Evolutionary conservation across 805 yeast genomes (phyloP).

Genomic region (Ogataea saltuana): DNA sequence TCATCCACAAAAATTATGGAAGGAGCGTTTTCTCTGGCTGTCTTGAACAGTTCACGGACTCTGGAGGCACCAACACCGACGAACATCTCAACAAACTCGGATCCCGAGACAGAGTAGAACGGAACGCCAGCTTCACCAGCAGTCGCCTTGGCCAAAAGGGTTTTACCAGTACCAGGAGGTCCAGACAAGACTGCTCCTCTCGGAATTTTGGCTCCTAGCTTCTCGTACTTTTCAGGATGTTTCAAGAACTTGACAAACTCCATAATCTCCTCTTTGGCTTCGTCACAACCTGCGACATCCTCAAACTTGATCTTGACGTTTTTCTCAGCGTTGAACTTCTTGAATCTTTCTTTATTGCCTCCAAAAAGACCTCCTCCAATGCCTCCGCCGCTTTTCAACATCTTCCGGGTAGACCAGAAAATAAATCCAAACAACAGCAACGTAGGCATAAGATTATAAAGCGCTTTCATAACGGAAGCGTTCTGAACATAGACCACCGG

Average conservation of each 20-base stretch:
- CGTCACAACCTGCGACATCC: constrained; percentile 95
- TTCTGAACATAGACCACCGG: constrained; percentile 77
- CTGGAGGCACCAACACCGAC: constrained; percentile 96
- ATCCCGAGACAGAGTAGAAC: constrained; percentile 86
- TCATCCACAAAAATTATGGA: constrained; percentile 90
- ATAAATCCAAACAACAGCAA: constrained; percentile 77
- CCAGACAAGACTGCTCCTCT: constrained; percentile 94
- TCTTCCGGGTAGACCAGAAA: constrained; percentile 58
- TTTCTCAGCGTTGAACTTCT: constrained; percentile 77
- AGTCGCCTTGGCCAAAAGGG: constrained; percentile 88
- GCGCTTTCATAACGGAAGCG: constrained; percentile 59
- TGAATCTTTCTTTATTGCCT: constrained; percentile 77
- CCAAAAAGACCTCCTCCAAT: constrained; percentile 61
- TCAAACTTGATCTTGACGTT: constrained; percentile 79
- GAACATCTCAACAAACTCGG: constrained; percentile 96
- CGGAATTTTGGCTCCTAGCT: constrained; percentile 90
- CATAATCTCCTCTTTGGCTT: constrained; percentile 93
- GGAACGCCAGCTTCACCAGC: constrained; percentile 98
- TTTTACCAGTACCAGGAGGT: constrained; percentile 97
- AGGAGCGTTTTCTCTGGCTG: constrained; percentile 89
- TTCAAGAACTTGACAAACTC: constrained; percentile 90
- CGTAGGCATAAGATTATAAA: constrained; percentile 79
- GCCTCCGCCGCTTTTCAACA: constrained; percentile 57
- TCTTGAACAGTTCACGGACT: constrained; percentile 88
- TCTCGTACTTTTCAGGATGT: constrained; percentile 81